A percentile compares a stretch with the other conserved stretches of the same genome.
Conservation (phyloP, 108 stramenopile genomes). For the Cyclotella atomus region DNA sequence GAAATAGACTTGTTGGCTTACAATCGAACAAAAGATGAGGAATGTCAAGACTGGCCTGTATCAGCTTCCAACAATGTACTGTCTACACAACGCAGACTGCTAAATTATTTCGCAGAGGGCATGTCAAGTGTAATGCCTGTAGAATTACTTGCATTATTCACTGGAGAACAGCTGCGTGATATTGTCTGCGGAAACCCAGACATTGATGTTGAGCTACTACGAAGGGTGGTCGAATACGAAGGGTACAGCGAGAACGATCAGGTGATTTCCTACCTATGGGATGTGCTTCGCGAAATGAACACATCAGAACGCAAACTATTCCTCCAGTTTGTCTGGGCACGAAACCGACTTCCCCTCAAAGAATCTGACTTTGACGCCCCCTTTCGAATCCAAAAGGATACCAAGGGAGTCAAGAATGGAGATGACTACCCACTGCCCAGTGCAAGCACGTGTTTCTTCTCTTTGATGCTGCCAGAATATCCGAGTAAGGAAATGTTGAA, state of each 20-base stretch:
- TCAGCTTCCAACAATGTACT: conserved; percentile 28
- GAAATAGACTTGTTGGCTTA: conserved; percentile 78
- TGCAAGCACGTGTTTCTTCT: conserved; percentile 98
- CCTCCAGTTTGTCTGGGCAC: conserved; percentile 97
- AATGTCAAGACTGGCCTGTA: background rate
- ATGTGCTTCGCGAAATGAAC: conserved; percentile 89
- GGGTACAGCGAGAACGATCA: conserved; percentile 79
- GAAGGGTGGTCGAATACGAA: conserved; percentile 93
- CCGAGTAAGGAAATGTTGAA: conserved; percentile 75
- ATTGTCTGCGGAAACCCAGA: conserved; percentile 91
- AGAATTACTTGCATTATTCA: conserved; percentile 89
- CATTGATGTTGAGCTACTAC: conserved; percentile 94
- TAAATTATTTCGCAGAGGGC: conserved; percentile 91
- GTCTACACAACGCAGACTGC: conserved; percentile 66
- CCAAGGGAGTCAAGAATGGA: conserved; percentile 44
- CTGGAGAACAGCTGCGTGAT: conserved; percentile 87
- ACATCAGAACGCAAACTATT: conserved; percentile 88
- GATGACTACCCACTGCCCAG: conserved; percentile 90
- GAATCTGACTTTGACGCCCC: conserved; percentile 90
- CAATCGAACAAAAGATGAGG: conserved; percentile 31
- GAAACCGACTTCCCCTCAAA: conserved; percentile 88
- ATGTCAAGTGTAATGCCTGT: conserved; percentile 90
- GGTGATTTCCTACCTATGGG: conserved; percentile 92
- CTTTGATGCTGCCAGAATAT: conserved; percentile 91
- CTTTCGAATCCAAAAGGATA: conserved; percentile 90